phyloP scores from a whole-genome alignment of 2,329 filamentous ascomycete genomes.

The Cercospora canescens region DNA sequence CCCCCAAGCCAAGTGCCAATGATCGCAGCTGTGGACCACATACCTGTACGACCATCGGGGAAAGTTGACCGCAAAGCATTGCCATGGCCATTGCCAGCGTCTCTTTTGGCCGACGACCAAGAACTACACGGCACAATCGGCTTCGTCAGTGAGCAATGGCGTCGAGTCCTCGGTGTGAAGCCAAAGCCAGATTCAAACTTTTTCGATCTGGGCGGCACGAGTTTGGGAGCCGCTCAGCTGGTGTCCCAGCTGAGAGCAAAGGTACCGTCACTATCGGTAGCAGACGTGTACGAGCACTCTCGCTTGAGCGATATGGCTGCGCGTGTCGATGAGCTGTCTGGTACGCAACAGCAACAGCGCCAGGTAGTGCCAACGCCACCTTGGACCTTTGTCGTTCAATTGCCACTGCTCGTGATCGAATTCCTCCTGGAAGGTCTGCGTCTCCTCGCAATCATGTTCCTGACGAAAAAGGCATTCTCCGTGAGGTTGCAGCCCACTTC shows the following conservation, averaged over 20 bases:
- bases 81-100: conserved; percentile 7
- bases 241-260: conserved; percentile 1
- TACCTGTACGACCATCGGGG: conserved; percentile 5
- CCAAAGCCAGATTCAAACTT: conserved; percentile 3
- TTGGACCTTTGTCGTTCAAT: conserved; percentile 4
- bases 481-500: background rate
- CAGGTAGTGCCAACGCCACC: background rate
- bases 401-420: conserved; percentile 1
- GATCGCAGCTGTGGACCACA: conserved; percentile 7
- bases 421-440: conserved; percentile 5
- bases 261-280: conserved; percentile 1
- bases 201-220: conserved; percentile 12
- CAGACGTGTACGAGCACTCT: conserved; percentile 6
- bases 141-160: conserved; percentile 7
- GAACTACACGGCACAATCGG: background rate
- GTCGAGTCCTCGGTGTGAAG: conserved; percentile 6
- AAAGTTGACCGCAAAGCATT: conserved; percentile 10
- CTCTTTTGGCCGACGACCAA: background rate
- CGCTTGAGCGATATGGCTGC: background rate
- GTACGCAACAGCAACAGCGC: background rate
- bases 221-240: conserved; percentile 9
- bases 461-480: conserved; percentile 8
- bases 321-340: conserved; percentile 3
- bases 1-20: conserved; percentile 11
- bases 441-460: conserved; percentile 3